Evolutionary conservation across 2,329 filamentous ascomycete species (phyloP), one percentile per base, ranked within the genome.

Genomic region (Xylariaceae sp.): DNA sequence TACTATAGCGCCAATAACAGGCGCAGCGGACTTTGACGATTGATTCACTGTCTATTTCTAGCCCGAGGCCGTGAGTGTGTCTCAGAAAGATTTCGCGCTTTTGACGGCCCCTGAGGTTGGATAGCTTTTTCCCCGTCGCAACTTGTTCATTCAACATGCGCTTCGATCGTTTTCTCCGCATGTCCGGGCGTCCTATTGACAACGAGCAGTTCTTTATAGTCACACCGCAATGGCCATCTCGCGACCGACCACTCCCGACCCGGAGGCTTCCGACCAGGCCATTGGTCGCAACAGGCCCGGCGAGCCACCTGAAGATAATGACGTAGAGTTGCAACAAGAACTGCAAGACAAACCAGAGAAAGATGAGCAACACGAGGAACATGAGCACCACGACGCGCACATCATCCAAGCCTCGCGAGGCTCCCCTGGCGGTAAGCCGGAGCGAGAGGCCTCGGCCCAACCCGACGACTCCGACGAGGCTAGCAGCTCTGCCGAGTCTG

Each of bases 11-110:
- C 51, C 19, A 47, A 42, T 19, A 39, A 32, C 48, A 41, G 19
- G 55, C 57, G 55, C 47, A 50, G 55, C 44, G 47, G 50, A 51
- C 52, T 29, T 58, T 55, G 34, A 58, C 55, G 52, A 60, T 58
- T 47, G 52, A 55, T 47, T 60, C 58, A 58, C 50, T 42, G 47
- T 54, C 52, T 44, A 31, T 44, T 41, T 40, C 43, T 34, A 39
- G 40, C 41, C 55, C 51, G 55, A 48, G 53, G 31, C 30, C 45
- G 50, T 55, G 58, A 45, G 53, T 42, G 55, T 53, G 53, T 60
- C 53, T 55, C 55, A 55, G 55, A 58, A 37, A 53, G 34, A 51
- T 43, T 48, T 34, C 47, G 43, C 50, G 35, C 55, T 44, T 47
- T 51, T 40, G 41, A 43, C 43, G 11, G 26, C 55, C 50, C 52